Percentiles rank a stretch among this genome's conserved stretches.
Evolutionary conservation across 1,284 basidiomycete species (phyloP).

Genomic region (Cutaneotrichosporon daszewskae): DNA sequence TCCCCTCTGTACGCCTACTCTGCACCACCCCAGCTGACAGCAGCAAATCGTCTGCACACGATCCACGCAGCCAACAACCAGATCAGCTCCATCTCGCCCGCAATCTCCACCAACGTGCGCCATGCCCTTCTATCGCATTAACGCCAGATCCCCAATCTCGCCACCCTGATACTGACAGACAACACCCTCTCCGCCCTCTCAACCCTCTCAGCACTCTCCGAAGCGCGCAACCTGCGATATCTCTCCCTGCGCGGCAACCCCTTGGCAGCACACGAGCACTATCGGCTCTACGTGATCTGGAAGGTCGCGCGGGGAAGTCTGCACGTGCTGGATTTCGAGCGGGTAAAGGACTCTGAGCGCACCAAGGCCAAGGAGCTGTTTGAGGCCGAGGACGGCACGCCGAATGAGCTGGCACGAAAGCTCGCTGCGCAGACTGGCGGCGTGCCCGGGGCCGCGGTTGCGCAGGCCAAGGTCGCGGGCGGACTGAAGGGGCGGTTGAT

Average conservation of each 20-base stretch:
- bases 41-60: constrained; percentile 75
- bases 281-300: constrained; percentile 75
- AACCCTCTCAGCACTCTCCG: constrained; percentile 74
- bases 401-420: constrained; percentile 73
- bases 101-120: constrained; percentile 42
- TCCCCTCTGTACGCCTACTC: constrained; percentile 56
- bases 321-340: constrained; percentile 92
- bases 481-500: constrained; percentile 61
- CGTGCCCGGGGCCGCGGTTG: constrained; percentile 55
- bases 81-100: constrained; percentile 68
- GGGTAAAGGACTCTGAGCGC: constrained; percentile 89
- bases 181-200: constrained; percentile 65
- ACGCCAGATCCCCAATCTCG: constrained; percentile 45
- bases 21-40: constrained; percentile 10
- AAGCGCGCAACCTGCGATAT: constrained; percentile 71
- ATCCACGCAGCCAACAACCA: constrained; percentile 97
- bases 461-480: constrained; percentile 53
- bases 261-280: constrained; percentile 87
- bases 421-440: constrained; percentile 65
- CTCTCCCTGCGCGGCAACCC: constrained; percentile 85
- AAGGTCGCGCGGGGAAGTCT: constrained; percentile 55
- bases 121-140: background rate
- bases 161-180: constrained; percentile 44
- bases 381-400: constrained; percentile 64
- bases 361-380: constrained; percentile 67